A percentile compares a stretch with the other conserved stretches of the same genome.
These are phyloP conservation scores for Neurospora sublineolata DNA, from an alignment of 495 filamentous ascomycete species.

Conservation along the genomic window DNA sequence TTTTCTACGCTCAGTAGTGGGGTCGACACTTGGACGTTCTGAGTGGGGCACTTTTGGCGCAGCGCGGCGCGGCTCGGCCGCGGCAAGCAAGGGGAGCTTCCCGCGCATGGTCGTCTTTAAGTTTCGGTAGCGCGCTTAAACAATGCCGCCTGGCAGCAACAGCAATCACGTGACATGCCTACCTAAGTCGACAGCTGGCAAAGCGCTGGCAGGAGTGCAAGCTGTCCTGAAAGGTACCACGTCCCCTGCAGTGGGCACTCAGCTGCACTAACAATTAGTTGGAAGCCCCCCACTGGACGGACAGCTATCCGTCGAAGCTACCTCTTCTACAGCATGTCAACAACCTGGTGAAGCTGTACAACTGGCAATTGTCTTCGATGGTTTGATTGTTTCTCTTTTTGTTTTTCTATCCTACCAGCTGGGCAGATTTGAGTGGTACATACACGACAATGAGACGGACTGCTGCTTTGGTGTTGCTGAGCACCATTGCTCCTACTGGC, in stretches of 20 bases:
- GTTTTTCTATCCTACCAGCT: neutral
- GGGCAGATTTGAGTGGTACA: neutral
- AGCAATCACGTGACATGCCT: neutral
- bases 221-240: neutral
- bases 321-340: neutral
- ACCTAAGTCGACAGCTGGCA: neutral
- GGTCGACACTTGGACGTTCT: neutral
- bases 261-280: neutral
- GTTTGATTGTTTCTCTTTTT: neutral
- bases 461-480: slow-evolving; percentile 22
- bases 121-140: neutral
- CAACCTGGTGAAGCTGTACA: neutral
- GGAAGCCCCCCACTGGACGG: neutral
- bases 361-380: neutral
- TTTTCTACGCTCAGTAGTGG: slow-evolving; percentile 3
- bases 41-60: neutral
- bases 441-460: slow-evolving; percentile 18
- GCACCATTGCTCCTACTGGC: slow-evolving; percentile 18
- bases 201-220: neutral
- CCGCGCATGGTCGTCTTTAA: neutral
- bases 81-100: neutral
- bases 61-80: neutral
- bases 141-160: neutral
- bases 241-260: neutral
- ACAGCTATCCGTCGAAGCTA: neutral